These are phyloP conservation scores for Fonsecaea erecta DNA, from an alignment of 2,329 filamentous ascomycete species.

Conservation along the genomic window DNA sequence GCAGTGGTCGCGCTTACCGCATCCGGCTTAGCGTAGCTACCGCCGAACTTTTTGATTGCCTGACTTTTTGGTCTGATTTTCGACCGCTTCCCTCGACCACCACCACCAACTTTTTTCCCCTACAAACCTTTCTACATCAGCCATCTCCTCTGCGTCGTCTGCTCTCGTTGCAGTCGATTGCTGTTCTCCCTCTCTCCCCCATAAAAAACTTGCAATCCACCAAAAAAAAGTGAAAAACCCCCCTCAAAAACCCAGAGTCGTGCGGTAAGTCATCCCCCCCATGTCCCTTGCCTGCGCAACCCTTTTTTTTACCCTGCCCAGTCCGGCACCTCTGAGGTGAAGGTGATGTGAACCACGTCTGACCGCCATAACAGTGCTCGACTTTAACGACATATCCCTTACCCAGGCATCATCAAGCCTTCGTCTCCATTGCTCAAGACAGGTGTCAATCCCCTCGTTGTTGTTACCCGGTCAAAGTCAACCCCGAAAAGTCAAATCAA, in stretches of 20 bases:
- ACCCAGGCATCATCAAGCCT: constrained; percentile 12
- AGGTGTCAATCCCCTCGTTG: constrained; percentile 19
- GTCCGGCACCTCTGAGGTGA: background rate
- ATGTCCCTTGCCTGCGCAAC: constrained; percentile 22
- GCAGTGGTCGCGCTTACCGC: constrained; percentile 20
- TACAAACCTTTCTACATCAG: constrained; percentile 31
- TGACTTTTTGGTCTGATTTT: constrained; percentile 34
- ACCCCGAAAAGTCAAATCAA: constrained; percentile 18
- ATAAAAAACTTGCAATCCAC: constrained; percentile 41
- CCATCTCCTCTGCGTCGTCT: constrained; percentile 32
- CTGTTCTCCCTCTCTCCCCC: constrained; percentile 39
- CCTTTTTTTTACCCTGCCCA: constrained; percentile 18
- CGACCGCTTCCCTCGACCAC: constrained; percentile 34
- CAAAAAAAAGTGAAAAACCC: constrained; percentile 47
- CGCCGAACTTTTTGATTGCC: constrained; percentile 30
- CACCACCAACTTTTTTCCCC: constrained; percentile 27
- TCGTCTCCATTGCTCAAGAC: constrained; percentile 18
- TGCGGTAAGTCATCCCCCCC: constrained; percentile 29
- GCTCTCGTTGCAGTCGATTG: constrained; percentile 36
- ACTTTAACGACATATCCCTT: constrained; percentile 32
- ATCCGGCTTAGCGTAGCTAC: constrained; percentile 20
- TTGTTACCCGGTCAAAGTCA: constrained; percentile 11
- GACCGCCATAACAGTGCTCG: constrained; percentile 25
- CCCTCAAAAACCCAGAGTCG: constrained; percentile 41
- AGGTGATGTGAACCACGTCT: constrained; percentile 10